Evolutionary conservation across 352 stramenopile species (phyloP).

Genomic region (Phytophthora boehmeriae): DNA sequence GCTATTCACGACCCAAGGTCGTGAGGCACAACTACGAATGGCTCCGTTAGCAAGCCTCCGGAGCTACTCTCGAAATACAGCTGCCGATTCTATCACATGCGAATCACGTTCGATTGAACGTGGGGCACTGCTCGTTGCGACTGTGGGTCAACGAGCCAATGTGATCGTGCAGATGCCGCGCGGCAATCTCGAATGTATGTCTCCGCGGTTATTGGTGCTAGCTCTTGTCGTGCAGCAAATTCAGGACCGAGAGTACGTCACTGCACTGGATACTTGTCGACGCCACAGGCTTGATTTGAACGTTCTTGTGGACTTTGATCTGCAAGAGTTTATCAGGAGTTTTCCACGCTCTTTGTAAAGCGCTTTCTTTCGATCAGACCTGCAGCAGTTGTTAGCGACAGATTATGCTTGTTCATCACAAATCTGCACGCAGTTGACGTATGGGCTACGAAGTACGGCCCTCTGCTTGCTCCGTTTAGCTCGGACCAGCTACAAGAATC

Average conservation of each 20-base stretch:
- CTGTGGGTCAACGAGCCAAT: slow-evolving; percentile 52
- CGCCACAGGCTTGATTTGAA: slow-evolving; percentile 83
- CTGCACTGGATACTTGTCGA: slow-evolving; percentile 72
- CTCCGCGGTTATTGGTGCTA: slow-evolving; percentile 66
- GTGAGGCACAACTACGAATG: slow-evolving; percentile 60
- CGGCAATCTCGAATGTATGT: slow-evolving; percentile 76
- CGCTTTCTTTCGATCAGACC: slow-evolving; percentile 36
- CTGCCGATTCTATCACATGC: slow-evolving; percentile 20
- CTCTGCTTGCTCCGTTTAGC: slow-evolving; percentile 41
- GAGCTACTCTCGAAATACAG: background rate
- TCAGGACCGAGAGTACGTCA: slow-evolving; percentile 39
- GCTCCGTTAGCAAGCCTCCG: slow-evolving; percentile 31
- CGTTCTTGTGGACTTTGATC: slow-evolving; percentile 71
- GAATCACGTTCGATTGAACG: slow-evolving; percentile 66
- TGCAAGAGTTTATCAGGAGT: slow-evolving; percentile 42
- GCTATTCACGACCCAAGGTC: slow-evolving; percentile 71
- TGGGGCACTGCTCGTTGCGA: slow-evolving; percentile 64
- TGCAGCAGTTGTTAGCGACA: slow-evolving; percentile 52
- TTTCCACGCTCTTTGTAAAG: slow-evolving; percentile 38
- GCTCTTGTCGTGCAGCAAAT: slow-evolving; percentile 52
- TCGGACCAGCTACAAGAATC: slow-evolving; percentile 1
- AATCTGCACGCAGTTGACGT: slow-evolving; percentile 73
- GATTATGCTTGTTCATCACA: slow-evolving; percentile 78
- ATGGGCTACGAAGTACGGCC: slow-evolving; percentile 72
- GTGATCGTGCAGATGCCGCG: slow-evolving; percentile 80